Percentiles rank a stretch among this genome's conserved stretches.
Evolutionary conservation across 108 stramenopile genomes (phyloP).

Genomic region (Nitzschia sp.): DNA sequence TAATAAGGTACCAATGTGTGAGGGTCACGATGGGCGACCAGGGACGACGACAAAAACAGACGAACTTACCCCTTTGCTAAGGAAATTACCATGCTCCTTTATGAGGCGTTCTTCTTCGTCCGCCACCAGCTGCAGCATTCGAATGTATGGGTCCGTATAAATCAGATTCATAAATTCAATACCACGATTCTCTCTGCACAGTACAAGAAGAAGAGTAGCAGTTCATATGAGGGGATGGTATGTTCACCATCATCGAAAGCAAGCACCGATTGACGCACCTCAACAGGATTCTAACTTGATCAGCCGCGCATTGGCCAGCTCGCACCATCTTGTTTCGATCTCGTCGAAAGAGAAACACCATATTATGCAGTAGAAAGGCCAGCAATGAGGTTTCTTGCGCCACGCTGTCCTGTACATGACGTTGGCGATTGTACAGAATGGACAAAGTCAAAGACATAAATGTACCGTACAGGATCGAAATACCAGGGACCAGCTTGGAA

Average conservation of each 20-base stretch:
- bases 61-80: slow-evolving; percentile 25
- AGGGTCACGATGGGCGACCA: background rate
- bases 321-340: slow-evolving; percentile 35
- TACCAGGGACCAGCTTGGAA: slow-evolving; percentile 62
- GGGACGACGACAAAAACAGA: background rate
- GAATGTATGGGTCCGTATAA: slow-evolving; percentile 64
- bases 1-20: background rate
- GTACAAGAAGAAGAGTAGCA: no score
- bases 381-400: slow-evolving; percentile 53
- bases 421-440: slow-evolving; percentile 64
- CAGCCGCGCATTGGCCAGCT: slow-evolving; percentile 37
- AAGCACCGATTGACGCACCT: no score
- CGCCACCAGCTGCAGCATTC: slow-evolving; percentile 47
- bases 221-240: no score
- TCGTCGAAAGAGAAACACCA: slow-evolving; percentile 38
- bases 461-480: slow-evolving; percentile 80
- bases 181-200: slow-evolving; percentile 50
- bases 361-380: slow-evolving; percentile 30
- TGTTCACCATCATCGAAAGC: no score
- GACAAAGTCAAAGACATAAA: slow-evolving; percentile 64
- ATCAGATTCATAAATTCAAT: slow-evolving; percentile 59
- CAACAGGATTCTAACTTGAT: slow-evolving; percentile 65
- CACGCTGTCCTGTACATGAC: slow-evolving; percentile 50
- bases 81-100: slow-evolving; percentile 10
- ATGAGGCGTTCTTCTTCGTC: slow-evolving; percentile 26